Base-by-base conservation (phyloP, 129 eudicot genomes). In the Gnaphalium uliginosum region DNA sequence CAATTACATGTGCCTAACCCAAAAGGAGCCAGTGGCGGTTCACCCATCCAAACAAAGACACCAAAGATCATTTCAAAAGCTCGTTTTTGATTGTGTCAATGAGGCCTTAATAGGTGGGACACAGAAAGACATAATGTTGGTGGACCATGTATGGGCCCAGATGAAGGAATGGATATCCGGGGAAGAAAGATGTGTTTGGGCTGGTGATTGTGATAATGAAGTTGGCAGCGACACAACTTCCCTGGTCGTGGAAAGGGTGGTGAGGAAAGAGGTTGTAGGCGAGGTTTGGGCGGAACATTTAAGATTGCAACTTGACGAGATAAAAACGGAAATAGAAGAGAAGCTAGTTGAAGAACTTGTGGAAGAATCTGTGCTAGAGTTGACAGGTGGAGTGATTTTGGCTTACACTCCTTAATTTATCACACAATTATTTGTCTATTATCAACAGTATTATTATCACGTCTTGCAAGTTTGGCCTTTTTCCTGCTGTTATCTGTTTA, bases 51-150 rank as follows among this genome's bases (percentile, higher is more conserved):
- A 81, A 74, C 86, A 84, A 54, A 79, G 93, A 78, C 90, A 87
- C 71, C 78, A 75, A 79, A 86, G 84, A 37, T 87, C 94, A 18
- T 86, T 69, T 25, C 86, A 83, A 18, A 89, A 86, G 81, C 96
- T 95, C 2, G 88, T 95, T 56, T 91, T 95, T 65, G 99, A 95
- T 77, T 84, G 89, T 57, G 94, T 89, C 5, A 95, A 95, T 50
- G 90, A 82, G 64, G 90, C 84, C 0, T 61, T 95, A 29, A 57
- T 78, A 71, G 22, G 24, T 50, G 78, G 75, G 77, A 24, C 43
- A 39, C 59, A 69, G 24, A 35, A 24, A 62, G 83, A 78, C 35
- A 48, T 64, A 32, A 43, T 21, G 21, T 6, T 86, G 79, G 82
- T 69, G 72, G 96, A 94, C 64, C 54, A 69, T 29, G 93, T 91